Evolutionary conservation across 2,329 filamentous ascomycete genomes (phyloP), one percentile per base, ranked within the genome.

Genomic region (Lojkania enalia): DNA sequence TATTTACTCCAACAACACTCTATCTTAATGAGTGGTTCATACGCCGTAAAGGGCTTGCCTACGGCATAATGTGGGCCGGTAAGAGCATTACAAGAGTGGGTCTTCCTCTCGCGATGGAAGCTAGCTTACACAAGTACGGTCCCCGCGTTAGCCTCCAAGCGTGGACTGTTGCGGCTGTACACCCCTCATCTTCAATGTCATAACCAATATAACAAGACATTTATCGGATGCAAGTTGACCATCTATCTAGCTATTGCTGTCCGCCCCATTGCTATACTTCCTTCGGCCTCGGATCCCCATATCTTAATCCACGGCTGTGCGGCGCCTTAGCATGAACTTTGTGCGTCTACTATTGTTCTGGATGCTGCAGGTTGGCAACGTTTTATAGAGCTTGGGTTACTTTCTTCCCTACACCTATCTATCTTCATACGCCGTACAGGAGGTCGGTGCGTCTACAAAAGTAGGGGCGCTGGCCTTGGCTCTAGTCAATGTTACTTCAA

Each of bases 1-100:
- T 77, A 3, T 82, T 70, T 49, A 76, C 55, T 20, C 75, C 74
- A 1, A 67, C 67, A 1, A 71, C 75, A 9, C 46, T 80, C 19
- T 83, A 81, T 64, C 70, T 84, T 38, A 78, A 84, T 50, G 77
- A 84, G 57, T 85, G 81, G 80, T 85, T 84, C 58, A 70, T 79
- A 16, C 70, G 70, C 21, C 74, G 76, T 18, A 81, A 81, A 39
- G 80, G 82, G 1, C 65, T 84, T 18, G 81, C 81, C 1, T 82
- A 80, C 52, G 83, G 83, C 12, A 75, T 83, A 42, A 80, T 85
- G 74, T 82, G 78, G 74, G 55, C 55, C 4, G 62, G 57, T 3
- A 56, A 58, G 16, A 74, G 74, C 2, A 54, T 70, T 5, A 70
- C 70, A 0, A 75, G 76, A 1, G 66, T 73, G 3, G 58, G 69